These are phyloP conservation scores for Balakata baccata DNA, from an alignment of 345 rosid genomes.

Conservation along the genomic window DNA sequence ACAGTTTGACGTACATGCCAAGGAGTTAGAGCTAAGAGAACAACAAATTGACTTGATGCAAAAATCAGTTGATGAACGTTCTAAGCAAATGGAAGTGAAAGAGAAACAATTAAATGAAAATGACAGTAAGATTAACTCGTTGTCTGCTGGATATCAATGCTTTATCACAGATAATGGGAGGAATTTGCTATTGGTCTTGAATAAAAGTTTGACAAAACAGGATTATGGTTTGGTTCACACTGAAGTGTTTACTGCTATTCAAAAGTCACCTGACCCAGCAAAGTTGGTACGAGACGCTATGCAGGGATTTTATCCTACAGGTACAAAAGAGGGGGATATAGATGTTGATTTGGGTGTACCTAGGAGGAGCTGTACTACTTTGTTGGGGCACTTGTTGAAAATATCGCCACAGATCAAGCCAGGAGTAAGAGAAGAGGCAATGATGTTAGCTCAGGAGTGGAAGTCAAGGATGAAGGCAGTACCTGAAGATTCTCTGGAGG, in stretches of 20 bases:
- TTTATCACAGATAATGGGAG: conserved; percentile 14
- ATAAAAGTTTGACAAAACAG: conserved; percentile 19
- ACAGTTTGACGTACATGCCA: conserved; percentile 12
- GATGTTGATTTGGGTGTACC: conserved; percentile 13
- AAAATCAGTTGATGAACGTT: conserved; percentile 16
- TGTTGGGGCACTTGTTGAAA: conserved; percentile 24
- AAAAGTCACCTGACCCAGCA: conserved; percentile 33
- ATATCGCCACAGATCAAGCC: conserved; percentile 20
- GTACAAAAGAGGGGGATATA: conserved; percentile 8
- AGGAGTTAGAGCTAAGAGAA: conserved; percentile 28
- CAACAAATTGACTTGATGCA: not conserved
- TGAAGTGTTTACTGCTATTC: conserved; percentile 19
- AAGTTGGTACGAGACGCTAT: conserved; percentile 33
- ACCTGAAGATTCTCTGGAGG: conserved; percentile 33
- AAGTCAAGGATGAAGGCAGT: conserved; percentile 33
- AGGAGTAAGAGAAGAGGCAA: conserved; percentile 25
- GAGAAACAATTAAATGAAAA: conserved; percentile 14
- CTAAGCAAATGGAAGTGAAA: conserved; percentile 19
- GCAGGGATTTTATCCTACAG: conserved; percentile 25
- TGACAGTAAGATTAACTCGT: conserved; percentile 6
- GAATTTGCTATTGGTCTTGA: conserved; percentile 25
- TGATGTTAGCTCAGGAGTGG: conserved; percentile 32
- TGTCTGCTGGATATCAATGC: conserved; percentile 1
- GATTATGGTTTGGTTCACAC: conserved; percentile 8
- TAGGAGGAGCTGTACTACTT: conserved; percentile 20